Evolutionary conservation across 192 early-diverging fungal genomes (phyloP).

Genomic region (Cetraspora pellucida): DNA sequence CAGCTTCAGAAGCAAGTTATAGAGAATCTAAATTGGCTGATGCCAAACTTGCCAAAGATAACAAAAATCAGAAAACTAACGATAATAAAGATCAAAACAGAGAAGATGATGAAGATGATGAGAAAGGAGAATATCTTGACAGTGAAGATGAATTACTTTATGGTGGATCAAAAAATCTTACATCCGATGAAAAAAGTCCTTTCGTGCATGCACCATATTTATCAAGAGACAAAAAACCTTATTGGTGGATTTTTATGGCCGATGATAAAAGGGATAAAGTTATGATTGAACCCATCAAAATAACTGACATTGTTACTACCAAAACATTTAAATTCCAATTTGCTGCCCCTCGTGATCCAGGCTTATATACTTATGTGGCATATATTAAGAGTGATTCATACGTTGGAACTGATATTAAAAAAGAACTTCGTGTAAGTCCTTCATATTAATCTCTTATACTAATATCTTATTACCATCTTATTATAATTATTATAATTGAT

Average conservation of each 20-base stretch:
- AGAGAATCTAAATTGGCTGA: too few relatives aligned
- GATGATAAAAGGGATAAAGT: conserved; percentile 82
- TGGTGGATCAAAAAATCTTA: conserved; percentile 35
- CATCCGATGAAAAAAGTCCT: conserved; percentile 36
- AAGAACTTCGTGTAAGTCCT: conserved; percentile 71
- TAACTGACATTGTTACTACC: conserved; percentile 70
- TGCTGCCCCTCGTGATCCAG: conserved; percentile 87
- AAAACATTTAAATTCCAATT: conserved; percentile 82
- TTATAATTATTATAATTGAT: background rate
- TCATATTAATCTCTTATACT: background rate
- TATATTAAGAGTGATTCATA: conserved; percentile 89
- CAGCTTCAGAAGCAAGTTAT: conserved; percentile 22
- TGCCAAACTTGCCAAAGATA: too few relatives aligned
- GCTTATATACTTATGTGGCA: conserved; percentile 79
- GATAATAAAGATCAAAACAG: conserved; percentile 37
- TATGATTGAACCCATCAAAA: conserved; percentile 75
- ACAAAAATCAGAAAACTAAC: background rate
- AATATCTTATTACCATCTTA: background rate
- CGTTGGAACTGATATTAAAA: conserved; percentile 77
- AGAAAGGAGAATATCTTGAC: conserved; percentile 36
- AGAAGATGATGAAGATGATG: conserved; percentile 51
- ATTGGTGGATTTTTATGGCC: conserved; percentile 92
- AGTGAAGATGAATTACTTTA: conserved; percentile 41
- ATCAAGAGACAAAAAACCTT: conserved; percentile 72
- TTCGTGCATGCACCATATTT: conserved; percentile 70